These are phyloP conservation scores for Nepenthes mirabilis DNA, from an alignment of 148 eudicot genomes.

Conservation along the genomic window DNA sequence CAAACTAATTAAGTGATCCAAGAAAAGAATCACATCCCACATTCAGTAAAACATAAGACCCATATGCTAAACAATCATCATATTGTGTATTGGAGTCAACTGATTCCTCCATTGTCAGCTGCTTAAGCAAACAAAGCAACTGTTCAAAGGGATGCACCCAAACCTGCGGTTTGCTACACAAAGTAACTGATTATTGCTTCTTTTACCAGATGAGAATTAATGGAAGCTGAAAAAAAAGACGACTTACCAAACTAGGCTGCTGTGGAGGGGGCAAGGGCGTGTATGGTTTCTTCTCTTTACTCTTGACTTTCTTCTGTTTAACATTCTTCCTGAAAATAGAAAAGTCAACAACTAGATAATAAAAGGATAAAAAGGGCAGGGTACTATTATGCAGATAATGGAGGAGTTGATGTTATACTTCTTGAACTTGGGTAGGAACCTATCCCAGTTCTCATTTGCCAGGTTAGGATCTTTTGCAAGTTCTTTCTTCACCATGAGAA, in stretches of 20 bases:
- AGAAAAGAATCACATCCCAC: too few relatives aligned
- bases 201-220: background rate
- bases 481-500: slow-evolving; percentile 80
- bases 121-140: background rate
- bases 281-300: slow-evolving; percentile 77
- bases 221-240: background rate
- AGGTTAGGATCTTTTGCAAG: slow-evolving; percentile 81
- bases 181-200: background rate
- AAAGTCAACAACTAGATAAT: slow-evolving; percentile 1
- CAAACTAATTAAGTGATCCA: too few relatives aligned
- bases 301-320: slow-evolving; percentile 73
- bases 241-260: slow-evolving; percentile 78
- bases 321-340: slow-evolving; percentile 70
- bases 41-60: too few relatives aligned
- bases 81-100: background rate
- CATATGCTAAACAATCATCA: too few relatives aligned
- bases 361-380: background rate
- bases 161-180: too few relatives aligned
- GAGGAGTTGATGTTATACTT: slow-evolving; percentile 33
- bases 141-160: background rate
- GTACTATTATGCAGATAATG: background rate
- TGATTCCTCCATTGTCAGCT: background rate
- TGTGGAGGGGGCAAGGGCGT: slow-evolving; percentile 98
- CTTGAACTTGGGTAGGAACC: slow-evolving; percentile 86
- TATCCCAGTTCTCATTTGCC: slow-evolving; percentile 90